Base-by-base conservation (phyloP, 2,329 filamentous ascomycete genomes). In the Coniochaeta prunicola region DNA sequence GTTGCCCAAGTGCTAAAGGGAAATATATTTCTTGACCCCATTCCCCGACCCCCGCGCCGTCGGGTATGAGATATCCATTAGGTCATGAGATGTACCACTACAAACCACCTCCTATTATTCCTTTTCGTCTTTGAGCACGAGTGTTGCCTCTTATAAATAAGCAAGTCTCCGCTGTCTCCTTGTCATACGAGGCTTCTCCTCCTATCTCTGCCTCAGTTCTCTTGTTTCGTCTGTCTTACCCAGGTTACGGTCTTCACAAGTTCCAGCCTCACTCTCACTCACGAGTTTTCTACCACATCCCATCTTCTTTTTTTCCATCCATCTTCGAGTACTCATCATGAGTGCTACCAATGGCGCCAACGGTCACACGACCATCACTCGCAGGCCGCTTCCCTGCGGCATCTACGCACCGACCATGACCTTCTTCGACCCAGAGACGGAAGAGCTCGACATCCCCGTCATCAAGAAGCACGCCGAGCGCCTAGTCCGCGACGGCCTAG, bases 391-490 rank as follows among this genome's bases (percentile, higher is more conserved):
- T 58, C 88, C 89, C 50, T 87, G 88, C 68, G 90, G 91, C 71
- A 92, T 94, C 71, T 96, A 94, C 74, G 89, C 89, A 61, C 91
- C 91, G 28, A 93, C 89, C 61, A 91, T 94, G 86, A 96, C 91
- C 68, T 96, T 96, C 73, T 96, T 96, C 78, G 79, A 93, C 74
- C 81, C 88, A 7, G 82, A 87, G 64, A 94, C 90, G 53, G 91
- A 96, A 75, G 90, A 94, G 55, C 81, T 96, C 67, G 91, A 96
- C 69, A 85, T 92, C 63, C 80, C 88, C 36, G 83, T 83, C 60
- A 90, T 94, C 76, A 89, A 90, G 74, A 88, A 83, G 69, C 91
- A 96, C 70, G 89, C 90, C 26, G 84, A 90, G 65, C 87, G 91
- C 54, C 84, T 96, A 54, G 88, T 87, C 40, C 79, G 86, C 70